These are phyloP conservation scores for Termitomyces sp. DNA, from an alignment of 768 basidiomycete genomes.

Conservation along the genomic window DNA sequence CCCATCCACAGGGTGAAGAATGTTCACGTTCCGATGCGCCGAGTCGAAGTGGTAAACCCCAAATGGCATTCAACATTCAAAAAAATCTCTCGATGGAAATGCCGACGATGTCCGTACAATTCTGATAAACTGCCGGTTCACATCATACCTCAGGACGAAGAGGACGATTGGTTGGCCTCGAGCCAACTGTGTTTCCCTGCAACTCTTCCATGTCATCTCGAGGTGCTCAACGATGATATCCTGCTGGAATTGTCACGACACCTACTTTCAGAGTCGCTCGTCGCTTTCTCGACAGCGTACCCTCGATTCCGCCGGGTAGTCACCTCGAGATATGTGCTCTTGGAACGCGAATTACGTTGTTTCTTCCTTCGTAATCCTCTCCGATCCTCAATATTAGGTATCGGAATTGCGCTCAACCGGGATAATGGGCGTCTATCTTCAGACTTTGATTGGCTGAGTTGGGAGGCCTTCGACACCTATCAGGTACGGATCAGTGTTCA, in stretches of 20 bases:
- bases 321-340: constrained; percentile 32
- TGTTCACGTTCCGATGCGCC: constrained; percentile 12
- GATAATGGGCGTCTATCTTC: constrained; percentile 34
- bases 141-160: neutral
- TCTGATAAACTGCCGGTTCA: constrained; percentile 30
- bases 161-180: constrained; percentile 8
- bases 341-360: constrained; percentile 43
- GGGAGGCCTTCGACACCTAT: constrained; percentile 38
- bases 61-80: constrained; percentile 27
- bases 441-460: constrained; percentile 47
- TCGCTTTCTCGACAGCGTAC: constrained; percentile 37
- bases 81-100: constrained; percentile 28
- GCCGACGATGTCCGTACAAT: constrained; percentile 36
- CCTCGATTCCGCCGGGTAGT: constrained; percentile 37
- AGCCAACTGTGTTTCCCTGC: constrained; percentile 16
- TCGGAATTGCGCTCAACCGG: constrained; percentile 35
- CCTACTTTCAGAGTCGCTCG: constrained; percentile 38
- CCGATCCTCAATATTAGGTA: constrained; percentile 37
- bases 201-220: constrained; percentile 29
- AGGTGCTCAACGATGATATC: constrained; percentile 37
- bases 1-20: constrained; percentile 26
- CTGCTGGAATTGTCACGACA: constrained; percentile 31
- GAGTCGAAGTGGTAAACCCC: constrained; percentile 26
- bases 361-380: constrained; percentile 44
- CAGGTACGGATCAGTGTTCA: constrained; percentile 37